Evolutionary conservation across 768 basidiomycete species (phyloP), one percentile per base, ranked within the genome.

Genomic region (Tulasnella sp.): DNA sequence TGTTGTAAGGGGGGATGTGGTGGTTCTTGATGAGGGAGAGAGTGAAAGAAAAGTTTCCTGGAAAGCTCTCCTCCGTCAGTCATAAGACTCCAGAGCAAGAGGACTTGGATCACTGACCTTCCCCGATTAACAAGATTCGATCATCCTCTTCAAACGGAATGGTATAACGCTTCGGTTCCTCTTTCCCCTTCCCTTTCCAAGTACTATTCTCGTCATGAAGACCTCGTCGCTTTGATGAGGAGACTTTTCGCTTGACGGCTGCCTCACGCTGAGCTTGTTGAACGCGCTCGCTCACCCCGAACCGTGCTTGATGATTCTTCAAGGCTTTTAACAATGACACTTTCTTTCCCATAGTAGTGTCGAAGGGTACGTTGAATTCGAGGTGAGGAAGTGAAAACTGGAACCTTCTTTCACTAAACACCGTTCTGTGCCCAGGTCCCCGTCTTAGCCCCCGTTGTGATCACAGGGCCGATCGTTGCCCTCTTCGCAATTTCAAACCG

Each of bases 31-130:
- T 83, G 19, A 98, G 86, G 19, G 95, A 90, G 36, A 88, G 89
- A 2, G 95, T 87, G 80, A 93, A 99, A 0, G 96, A 97, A 81
- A 99, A 98, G 82, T 98, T 94, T 14, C 83, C 82, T 83, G 19
- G n/a, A 3, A 2, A 38, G 25, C 39, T 49, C 42, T 22, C 19
- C 31, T n/a, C 2, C 4, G n/a, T 8, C 17, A 19, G 34, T 4
- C 29, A 45, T 3, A 22, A 31, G 31, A 37, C 12, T 31, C 22
- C 17, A 22, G 14, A n/a, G 54, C 14, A 22, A 29, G 37, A 6
- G 64, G 72, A 39, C 34, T 34, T n/a, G 17, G 38, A 36, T n/a
- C 12, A 15, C 79, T 74, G 54, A 81, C 94, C 97, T 85, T 99
- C 97, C 11, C 96, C 97, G 72, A 99, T 84, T 38, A 97, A 86